Evolutionary conservation across 2,329 filamentous ascomycete genomes (phyloP).

Genomic region (Cyphellophora attinorum): DNA sequence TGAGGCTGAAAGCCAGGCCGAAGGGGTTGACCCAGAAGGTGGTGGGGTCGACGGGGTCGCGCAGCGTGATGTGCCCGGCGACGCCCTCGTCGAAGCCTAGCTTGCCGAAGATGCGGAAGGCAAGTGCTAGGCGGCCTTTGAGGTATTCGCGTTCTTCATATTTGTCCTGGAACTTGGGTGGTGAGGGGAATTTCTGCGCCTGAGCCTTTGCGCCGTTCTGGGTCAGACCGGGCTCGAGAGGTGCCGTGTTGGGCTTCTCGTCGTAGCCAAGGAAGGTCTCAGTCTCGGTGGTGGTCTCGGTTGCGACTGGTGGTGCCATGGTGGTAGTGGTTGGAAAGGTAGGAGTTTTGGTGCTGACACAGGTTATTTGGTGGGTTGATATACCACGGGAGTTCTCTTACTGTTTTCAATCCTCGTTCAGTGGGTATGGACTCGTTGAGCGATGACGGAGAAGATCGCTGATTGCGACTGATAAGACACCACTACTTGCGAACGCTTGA

Average conservation of each 20-base stretch:
- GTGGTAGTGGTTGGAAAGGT: too few relatives aligned
- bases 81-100: slow-evolving; percentile 42
- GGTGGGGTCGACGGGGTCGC: slow-evolving; percentile 43
- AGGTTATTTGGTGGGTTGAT: too few relatives aligned
- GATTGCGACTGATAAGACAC: too few relatives aligned
- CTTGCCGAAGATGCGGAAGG: slow-evolving; percentile 40
- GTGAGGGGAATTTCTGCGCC: slow-evolving; percentile 15
- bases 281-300: slow-evolving; percentile 10
- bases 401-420: too few relatives aligned
- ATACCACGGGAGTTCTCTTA: too few relatives aligned
- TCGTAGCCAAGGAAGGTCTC: slow-evolving; percentile 9
- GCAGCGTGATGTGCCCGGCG: slow-evolving; percentile 47
- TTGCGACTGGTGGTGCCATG: slow-evolving; percentile 13
- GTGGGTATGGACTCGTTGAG: too few relatives aligned
- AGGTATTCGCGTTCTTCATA: slow-evolving; percentile 33
- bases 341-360: too few relatives aligned
- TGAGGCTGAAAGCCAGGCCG: slow-evolving; percentile 16
- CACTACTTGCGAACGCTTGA: too few relatives aligned
- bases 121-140: slow-evolving; percentile 35
- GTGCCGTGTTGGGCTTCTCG: slow-evolving; percentile 13
- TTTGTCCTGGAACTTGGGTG: slow-evolving; percentile 17
- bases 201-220: slow-evolving; percentile 7
- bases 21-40: slow-evolving; percentile 38
- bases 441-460: too few relatives aligned
- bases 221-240: slow-evolving; percentile 11